Base-by-base conservation (phyloP, 192 early-diverging fungal genomes). In the Geosiphon pyriformis region DNA sequence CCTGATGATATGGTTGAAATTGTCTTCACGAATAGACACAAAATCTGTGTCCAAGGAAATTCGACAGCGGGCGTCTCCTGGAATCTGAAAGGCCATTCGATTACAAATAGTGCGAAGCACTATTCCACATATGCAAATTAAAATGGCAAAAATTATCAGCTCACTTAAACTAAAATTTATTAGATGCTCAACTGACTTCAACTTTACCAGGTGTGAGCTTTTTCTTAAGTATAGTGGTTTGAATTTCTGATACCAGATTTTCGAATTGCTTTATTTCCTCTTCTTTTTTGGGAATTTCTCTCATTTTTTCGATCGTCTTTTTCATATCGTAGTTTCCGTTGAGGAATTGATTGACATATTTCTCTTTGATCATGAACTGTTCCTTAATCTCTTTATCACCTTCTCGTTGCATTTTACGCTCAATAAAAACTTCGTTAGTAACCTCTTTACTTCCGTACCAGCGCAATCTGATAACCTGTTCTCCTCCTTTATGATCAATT, bases 81-180 rank as follows among this genome's bases (percentile, higher is more conserved):
- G 97, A 25, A 98, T 80, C 75, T 99, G 97, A 81, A 99, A 99
- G 8, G 97, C 95, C 12, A 94, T 96, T 62, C 97, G 89, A 76
- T 96, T 96, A 80, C 98, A 98, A 67, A 94, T 92, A 0, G 94
- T 91, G 52, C 96, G 84, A 68, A 96, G 75, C 3, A 91, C 82
- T 83, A 61, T 27, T 18, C 17, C 20, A 58, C 53, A 62, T 12
- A 15, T 23, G 26, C 20, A 58, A 31, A 48, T 10, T 22, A n/a
- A n/a, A n/a, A n/a, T n/a, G n/a, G n/a, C n/a, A n/a, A n/a, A n/a
- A n/a, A n/a, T n/a, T n/a, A n/a, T n/a, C n/a, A n/a, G n/a, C n/a
- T n/a, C n/a, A n/a, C n/a, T n/a, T n/a, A 17, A 33, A 11, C 15
- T 50, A 30, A 49, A 33, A 60, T 34, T 32, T 34, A 70, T 52